Evolutionary conservation across 306 rosid species (phyloP).

Genomic region (Vicia villosa): DNA sequence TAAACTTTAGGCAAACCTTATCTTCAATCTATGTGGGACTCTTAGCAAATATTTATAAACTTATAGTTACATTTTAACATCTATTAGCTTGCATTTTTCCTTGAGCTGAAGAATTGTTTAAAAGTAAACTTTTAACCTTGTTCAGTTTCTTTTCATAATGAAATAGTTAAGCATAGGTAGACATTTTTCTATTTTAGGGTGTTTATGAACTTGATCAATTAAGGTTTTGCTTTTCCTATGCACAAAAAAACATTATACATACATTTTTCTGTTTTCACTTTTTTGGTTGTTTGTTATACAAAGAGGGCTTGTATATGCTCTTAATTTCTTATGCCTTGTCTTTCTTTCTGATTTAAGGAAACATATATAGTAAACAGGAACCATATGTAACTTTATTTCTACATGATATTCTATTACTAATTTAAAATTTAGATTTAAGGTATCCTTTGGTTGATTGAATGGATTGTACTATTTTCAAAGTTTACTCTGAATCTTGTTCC

Average conservation of each 20-base stretch:
- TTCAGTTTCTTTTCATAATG: conserved; percentile 12
- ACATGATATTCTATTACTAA: conserved; percentile 15
- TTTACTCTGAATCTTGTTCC: conserved; percentile 21
- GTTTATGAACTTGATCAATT: conserved; percentile 14
- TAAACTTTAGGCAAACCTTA: too few relatives aligned
- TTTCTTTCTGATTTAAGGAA: not conserved
- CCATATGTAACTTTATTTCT: conserved; percentile 19
- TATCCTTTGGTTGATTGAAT: conserved; percentile 27
- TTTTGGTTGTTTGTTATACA: conserved; percentile 24
- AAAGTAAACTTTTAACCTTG: conserved; percentile 14
- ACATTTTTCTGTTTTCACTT: not conserved
- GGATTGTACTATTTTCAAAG: conserved; percentile 22
- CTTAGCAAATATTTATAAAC: not conserved
- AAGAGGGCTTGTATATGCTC: conserved; percentile 29
- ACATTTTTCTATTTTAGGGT: conserved; percentile 21
- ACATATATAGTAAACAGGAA: not conserved
- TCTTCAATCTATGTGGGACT: too few relatives aligned
- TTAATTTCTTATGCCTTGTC: conserved; percentile 11
- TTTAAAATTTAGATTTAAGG: conserved; percentile 8
- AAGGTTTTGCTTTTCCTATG: conserved; percentile 19
- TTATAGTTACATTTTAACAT: conserved; percentile 25
- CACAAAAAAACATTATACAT: conserved; percentile 3
- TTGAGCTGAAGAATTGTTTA: conserved; percentile 17
- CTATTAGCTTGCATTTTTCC: conserved; percentile 2
- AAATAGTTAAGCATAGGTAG: conserved; percentile 2